Base-by-base conservation (phyloP, 2,329 filamentous ascomycete species). In the Coniochaeta ligniaria region DNA sequence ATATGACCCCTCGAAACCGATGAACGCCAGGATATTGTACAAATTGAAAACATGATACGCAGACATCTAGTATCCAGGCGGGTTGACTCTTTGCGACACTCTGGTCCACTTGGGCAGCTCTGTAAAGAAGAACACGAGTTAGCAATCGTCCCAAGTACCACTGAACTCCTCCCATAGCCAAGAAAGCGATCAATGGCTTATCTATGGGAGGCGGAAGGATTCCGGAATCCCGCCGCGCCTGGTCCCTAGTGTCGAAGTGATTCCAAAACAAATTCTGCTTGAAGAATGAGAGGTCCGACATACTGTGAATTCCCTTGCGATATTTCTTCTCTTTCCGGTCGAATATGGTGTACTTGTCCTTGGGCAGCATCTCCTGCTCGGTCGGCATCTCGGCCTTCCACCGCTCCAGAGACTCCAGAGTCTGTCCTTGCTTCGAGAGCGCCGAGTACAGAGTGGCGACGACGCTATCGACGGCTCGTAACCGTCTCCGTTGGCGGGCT, bases 261-360 rank as follows among this genome's bases (percentile, higher is more conserved):
- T 14, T 3, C 12, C 35, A 20, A 43, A n/a, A 22, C 64, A 59
- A 50, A 59, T 36, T 36, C 20, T 36, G 38, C 60, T 38, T 24
- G 57, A 41, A 20, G 22, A 6, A 3, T 36, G n/a, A 57, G 4
- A 59, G 16, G 22, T 45, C 16, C n/a, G 60, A 86, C 92, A 69
- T 83, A 96, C 93, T 98, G 78, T 98, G 94, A 74, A 99, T 93
- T 60, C 92, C 91, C 85, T 99, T 99, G 73, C 95, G 83, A 75
- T 98, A 99, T 69, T 85, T 88, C 86, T 93, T 96, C 74, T 90
- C 92, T 77, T 98, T 97, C 69, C 93, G 88, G 76, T 96, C 94
- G 76, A 98, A 99, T 70, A 99, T 89, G 31, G 92, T 96, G 79
- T 99, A 99, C 79, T 99, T 99, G 79, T 99, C 95, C 76, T 86